Percentiles rank a stretch among this genome's conserved stretches.
Conservation (phyloP, 345 rosid species). For the Ceriops tagal region DNA sequence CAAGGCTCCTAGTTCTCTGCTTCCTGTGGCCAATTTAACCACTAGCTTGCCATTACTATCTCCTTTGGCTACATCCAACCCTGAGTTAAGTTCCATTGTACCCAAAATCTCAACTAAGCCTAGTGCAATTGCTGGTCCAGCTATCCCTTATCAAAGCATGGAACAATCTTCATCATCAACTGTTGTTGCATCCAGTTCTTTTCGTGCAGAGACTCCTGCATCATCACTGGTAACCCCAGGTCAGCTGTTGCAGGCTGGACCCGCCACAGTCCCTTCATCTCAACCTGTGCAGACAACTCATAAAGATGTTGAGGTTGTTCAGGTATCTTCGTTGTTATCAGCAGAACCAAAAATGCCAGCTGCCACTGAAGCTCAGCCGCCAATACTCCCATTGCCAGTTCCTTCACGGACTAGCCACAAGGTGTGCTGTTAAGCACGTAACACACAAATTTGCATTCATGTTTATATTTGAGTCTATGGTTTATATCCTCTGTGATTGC, state of each 20-base stretch:
- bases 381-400: slow-evolving; percentile 78
- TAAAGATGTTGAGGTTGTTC: slow-evolving; percentile 73
- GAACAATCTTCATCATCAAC: slow-evolving; percentile 39
- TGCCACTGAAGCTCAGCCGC: slow-evolving; percentile 64
- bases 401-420: slow-evolving; percentile 49
- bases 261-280: slow-evolving; percentile 37
- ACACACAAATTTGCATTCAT: too few species aligned
- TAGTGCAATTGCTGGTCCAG: slow-evolving; percentile 39
- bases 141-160: slow-evolving; percentile 46
- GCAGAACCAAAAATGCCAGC: slow-evolving; percentile 45
- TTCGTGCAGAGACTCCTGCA: slow-evolving; percentile 41
- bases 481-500: too few species aligned
- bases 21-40: slow-evolving; percentile 40
- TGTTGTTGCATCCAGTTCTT: slow-evolving; percentile 43
- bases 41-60: slow-evolving; percentile 47
- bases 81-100: slow-evolving; percentile 41
- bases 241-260: slow-evolving; percentile 60
- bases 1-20: slow-evolving; percentile 42
- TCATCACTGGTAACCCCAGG: slow-evolving; percentile 69
- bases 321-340: slow-evolving; percentile 43
- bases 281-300: slow-evolving; percentile 46
- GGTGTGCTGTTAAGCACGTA: slow-evolving; percentile 26
- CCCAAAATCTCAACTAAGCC: slow-evolving; percentile 46
- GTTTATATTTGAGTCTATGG: too few species aligned
- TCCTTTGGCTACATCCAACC: slow-evolving; percentile 42